phyloP scores from a whole-genome alignment of 176 grass and related monocot genomes.

The Cymbopogon citratus region DNA sequence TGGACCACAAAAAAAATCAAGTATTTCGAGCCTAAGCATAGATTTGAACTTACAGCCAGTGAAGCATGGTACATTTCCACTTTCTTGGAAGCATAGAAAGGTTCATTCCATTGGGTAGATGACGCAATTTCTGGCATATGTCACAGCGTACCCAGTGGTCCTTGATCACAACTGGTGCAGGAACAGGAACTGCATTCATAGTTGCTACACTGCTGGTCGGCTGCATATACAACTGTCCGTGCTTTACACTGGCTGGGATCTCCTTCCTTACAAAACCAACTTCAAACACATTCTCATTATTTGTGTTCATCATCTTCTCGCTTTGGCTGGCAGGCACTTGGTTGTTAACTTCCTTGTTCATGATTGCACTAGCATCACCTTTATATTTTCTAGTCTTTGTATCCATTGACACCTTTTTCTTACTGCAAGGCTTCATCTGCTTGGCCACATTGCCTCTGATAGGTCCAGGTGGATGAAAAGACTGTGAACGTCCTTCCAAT shows the following conservation, averaged over 20 bases:
- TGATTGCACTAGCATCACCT: conserved; percentile 22
- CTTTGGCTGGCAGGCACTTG: neutral
- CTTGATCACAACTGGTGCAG: conserved; percentile 43
- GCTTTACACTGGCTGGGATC: conserved; percentile 34
- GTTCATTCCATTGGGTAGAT: conserved; percentile 65
- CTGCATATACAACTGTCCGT: conserved; percentile 29
- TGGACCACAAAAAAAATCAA: conserved; percentile 1
- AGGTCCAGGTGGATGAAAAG: conserved; percentile 4
- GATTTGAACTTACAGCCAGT: conserved; percentile 78
- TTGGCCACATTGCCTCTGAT: conserved; percentile 31
- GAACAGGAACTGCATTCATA: conserved; percentile 17
- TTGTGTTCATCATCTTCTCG: conserved; percentile 30
- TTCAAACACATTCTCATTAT: conserved; percentile 37
- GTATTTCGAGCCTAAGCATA: neutral
- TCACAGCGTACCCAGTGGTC: conserved; percentile 78
- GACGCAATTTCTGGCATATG: conserved; percentile 69
- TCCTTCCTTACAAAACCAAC: conserved; percentile 34
- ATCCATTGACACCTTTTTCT: conserved; percentile 30
- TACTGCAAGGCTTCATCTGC: conserved; percentile 31
- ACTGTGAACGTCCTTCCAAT: conserved; percentile 15
- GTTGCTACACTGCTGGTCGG: conserved; percentile 19
- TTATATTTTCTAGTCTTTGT: conserved; percentile 26
- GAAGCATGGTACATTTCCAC: conserved; percentile 79
- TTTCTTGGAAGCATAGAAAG: conserved; percentile 57
- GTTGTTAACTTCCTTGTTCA: conserved; percentile 15